Evolutionary conservation across 257 asterid species (phyloP), one percentile per base, ranked within the genome.

Genomic region (Prunella vulgaris): DNA sequence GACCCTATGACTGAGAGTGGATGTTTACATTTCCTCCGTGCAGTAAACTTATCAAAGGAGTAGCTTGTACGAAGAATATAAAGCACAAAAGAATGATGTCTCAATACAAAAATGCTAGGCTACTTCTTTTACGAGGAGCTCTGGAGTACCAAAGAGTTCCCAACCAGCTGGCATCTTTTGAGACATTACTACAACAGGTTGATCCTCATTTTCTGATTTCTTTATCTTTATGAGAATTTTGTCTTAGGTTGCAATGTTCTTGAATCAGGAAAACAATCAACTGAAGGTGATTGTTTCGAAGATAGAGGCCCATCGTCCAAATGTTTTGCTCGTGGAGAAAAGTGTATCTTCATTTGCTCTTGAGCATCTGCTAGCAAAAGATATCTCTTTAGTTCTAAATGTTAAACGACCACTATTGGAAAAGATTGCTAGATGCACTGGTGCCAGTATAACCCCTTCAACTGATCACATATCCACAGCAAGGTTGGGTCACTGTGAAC

Each of bases 41-140:
- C 96, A 93, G 99, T 78, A 80, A 85, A 69, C 80, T 94, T 67
- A 59, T 89, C 77, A 94, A 84, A 83, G 99, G 99, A 81, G 84
- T 87, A 48, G 98, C 84, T 74, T 94, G 98, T 77, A 89, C 96
- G 10, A 94, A 94, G 81, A 94, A 94, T 78, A 84, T 94, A 70
- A 94, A 94, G 71, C 99, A 94, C 87, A 94, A 94, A 72, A 91
- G 99, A 61, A 94, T 94, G 99, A 83, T 70, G 52, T 83, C 98
- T 27, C 96, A 89, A 75, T 86, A 87, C 89, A 88, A 87, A 80
- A 92, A 87, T 24, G 84, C 98, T 10, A 80, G 89, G 73, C 76
- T 94, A 65, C 99, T 94, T 68, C 78, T 94, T 64, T 79, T 94
- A 81, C 97, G 97, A 70, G 99, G 99, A 57, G 85, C 97, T 35